phyloP scores from a whole-genome alignment of 1,284 basidiomycete species.

The Trichosporon inkin region DNA sequence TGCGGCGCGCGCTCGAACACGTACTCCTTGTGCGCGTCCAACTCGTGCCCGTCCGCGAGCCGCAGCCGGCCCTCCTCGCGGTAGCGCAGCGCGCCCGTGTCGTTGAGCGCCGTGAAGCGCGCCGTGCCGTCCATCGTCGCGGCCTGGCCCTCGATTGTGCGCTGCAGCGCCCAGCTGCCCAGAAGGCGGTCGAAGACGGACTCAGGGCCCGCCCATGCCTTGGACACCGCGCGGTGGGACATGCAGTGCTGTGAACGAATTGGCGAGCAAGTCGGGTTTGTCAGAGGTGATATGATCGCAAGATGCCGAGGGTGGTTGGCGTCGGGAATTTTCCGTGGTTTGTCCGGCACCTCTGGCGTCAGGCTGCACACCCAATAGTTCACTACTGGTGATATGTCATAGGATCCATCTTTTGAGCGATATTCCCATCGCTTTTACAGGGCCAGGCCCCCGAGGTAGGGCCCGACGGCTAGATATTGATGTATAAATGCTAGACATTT shows the following conservation, averaged over 20 bases:
- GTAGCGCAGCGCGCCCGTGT: not conserved
- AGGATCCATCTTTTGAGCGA: too few species aligned
- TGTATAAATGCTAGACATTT: not conserved
- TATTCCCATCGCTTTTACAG: too few species aligned
- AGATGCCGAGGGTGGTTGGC: too few species aligned
- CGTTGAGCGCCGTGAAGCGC: not conserved
- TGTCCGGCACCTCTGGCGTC: too few species aligned
- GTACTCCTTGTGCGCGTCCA: constrained; percentile 3
- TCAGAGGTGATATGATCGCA: too few species aligned
- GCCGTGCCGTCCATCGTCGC: not conserved
- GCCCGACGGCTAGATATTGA: not conserved
- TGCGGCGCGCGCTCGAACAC: not conserved
- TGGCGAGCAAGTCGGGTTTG: too few species aligned
- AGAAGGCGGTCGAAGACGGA: not conserved
- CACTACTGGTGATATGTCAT: too few species aligned
- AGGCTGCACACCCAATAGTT: too few species aligned
- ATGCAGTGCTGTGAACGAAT: too few species aligned
- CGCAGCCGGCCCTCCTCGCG: constrained; percentile 1
- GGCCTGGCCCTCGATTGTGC: constrained; percentile 1
- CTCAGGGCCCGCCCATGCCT: not conserved
- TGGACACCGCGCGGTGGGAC: not conserved
- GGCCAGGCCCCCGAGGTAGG: too few species aligned
- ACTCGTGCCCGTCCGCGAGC: not conserved
- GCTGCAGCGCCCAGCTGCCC: not conserved
- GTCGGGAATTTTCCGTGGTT: too few species aligned